Percentiles rank a stretch among this genome's conserved stretches.
Evolutionary conservation across 768 basidiomycete genomes (phyloP).

Genomic region (Termitomyces sp.): DNA sequence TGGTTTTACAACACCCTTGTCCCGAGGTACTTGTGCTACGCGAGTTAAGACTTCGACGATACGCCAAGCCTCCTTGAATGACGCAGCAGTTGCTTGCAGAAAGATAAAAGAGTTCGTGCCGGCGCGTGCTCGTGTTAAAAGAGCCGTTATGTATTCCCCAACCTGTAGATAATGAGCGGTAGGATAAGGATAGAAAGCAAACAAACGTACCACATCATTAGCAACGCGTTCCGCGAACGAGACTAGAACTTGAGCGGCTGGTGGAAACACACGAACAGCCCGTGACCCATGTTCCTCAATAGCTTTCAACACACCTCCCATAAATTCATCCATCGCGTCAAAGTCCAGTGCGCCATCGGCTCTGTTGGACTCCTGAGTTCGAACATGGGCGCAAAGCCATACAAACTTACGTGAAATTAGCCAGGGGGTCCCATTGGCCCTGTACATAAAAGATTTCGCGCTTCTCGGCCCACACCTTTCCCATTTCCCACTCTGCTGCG

Average conservation of each 20-base stretch:
- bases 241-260: constrained; percentile 67
- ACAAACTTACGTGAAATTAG: constrained; percentile 69
- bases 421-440: constrained; percentile 70
- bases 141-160: constrained; percentile 77
- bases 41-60: constrained; percentile 74
- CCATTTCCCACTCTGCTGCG: constrained; percentile 79
- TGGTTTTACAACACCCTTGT: background rate
- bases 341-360: constrained; percentile 69
- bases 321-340: constrained; percentile 91
- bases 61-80: constrained; percentile 83
- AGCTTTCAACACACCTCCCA: constrained; percentile 57
- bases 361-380: constrained; percentile 22
- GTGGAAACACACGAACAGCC: constrained; percentile 85
- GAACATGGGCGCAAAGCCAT: background rate
- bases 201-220: constrained; percentile 64
- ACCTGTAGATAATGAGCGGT: constrained; percentile 45
- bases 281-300: constrained; percentile 72
- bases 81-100: constrained; percentile 83
- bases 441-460: constrained; percentile 89
- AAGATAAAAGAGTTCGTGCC: constrained; percentile 51
- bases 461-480: constrained; percentile 94
- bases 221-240: constrained; percentile 83
- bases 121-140: constrained; percentile 67
- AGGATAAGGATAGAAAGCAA: background rate
- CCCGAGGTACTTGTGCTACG: constrained; percentile 34